These are phyloP conservation scores for Suillus subaureus DNA, from an alignment of 768 basidiomycete species.

Conservation along the genomic window DNA sequence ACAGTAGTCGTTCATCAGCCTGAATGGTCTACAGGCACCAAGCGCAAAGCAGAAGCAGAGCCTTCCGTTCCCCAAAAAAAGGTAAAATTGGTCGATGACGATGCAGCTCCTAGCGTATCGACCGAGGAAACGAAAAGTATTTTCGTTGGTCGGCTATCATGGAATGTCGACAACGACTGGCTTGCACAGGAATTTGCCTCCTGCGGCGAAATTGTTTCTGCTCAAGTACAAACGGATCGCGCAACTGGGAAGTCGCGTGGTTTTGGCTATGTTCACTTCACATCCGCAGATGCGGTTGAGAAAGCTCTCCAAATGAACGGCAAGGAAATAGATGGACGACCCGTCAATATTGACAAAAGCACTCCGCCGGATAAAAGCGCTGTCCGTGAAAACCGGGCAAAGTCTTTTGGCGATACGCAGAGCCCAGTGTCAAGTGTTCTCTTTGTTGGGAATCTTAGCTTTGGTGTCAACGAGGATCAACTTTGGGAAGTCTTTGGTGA, in stretches of 20 bases:
- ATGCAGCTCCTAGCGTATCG: constrained; percentile 34
- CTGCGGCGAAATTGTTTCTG: constrained; percentile 88
- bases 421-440: constrained; percentile 72
- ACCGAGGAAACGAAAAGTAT: constrained; percentile 64
- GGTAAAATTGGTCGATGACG: constrained; percentile 68
- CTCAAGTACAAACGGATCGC: constrained; percentile 85
- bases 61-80: constrained; percentile 73
- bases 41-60: constrained; percentile 80
- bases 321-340: constrained; percentile 89
- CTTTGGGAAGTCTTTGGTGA: constrained; percentile 92
- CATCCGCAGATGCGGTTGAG: constrained; percentile 68
- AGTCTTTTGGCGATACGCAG: constrained; percentile 73
- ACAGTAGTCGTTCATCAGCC: constrained; percentile 5
- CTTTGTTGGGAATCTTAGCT: constrained; percentile 92
- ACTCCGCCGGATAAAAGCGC: constrained; percentile 58
- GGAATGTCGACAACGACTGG: constrained; percentile 97
- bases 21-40: constrained; percentile 41
- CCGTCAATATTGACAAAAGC: constrained; percentile 84
- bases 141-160: constrained; percentile 92
- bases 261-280: constrained; percentile 83
- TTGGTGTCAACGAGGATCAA: constrained; percentile 74
- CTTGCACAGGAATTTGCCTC: constrained; percentile 86
- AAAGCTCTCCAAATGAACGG: constrained; percentile 82
- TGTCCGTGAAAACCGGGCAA: constrained; percentile 67
- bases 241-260: constrained; percentile 82